Evolutionary conservation across 1,139 yeast genomes (phyloP).

Genomic region (Suhomyces bolitotheri): DNA sequence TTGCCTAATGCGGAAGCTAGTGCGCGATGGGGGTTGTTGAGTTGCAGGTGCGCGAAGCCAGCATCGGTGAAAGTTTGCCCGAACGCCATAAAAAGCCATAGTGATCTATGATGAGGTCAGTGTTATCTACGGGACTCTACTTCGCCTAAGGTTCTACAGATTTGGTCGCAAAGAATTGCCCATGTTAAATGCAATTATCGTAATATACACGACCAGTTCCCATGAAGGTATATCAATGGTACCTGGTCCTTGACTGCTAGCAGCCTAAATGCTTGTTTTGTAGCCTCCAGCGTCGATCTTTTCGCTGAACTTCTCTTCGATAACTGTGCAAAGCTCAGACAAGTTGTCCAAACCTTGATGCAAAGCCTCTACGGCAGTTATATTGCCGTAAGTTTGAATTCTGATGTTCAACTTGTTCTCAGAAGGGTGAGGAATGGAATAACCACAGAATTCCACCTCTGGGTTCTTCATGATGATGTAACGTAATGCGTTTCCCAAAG

Average conservation of each 20-base stretch:
- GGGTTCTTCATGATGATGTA: constrained; percentile 97
- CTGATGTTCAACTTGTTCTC: constrained; percentile 87
- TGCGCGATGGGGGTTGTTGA: constrained; percentile 10
- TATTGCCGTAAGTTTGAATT: constrained; percentile 88
- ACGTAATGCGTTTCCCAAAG: constrained; percentile 89
- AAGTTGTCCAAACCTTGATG: constrained; percentile 90
- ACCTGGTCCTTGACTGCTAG: constrained; percentile 1
- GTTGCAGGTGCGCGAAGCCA: neutral
- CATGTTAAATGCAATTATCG: constrained; percentile 10
- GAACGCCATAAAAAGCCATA: no score
- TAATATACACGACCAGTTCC: constrained; percentile 8
- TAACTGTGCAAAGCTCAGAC: constrained; percentile 76
- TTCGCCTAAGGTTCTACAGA: no score
- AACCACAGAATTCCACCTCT: constrained; percentile 96
- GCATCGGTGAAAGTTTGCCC: no score
- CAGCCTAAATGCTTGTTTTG: constrained; percentile 24
- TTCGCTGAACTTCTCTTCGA: constrained; percentile 75
- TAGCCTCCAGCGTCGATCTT: constrained; percentile 55
- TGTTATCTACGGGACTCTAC: no score
- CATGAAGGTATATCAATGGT: neutral
- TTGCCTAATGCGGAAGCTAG: constrained; percentile 19
- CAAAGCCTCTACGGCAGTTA: constrained; percentile 90
- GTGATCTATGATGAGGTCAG: no score
- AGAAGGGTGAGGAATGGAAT: constrained; percentile 98
- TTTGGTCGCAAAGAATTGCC: neutral